Percentiles rank a stretch among this genome's conserved stretches.
phyloP scores from a whole-genome alignment of 345 rosid species.

The Eucalyptus microcorys region DNA sequence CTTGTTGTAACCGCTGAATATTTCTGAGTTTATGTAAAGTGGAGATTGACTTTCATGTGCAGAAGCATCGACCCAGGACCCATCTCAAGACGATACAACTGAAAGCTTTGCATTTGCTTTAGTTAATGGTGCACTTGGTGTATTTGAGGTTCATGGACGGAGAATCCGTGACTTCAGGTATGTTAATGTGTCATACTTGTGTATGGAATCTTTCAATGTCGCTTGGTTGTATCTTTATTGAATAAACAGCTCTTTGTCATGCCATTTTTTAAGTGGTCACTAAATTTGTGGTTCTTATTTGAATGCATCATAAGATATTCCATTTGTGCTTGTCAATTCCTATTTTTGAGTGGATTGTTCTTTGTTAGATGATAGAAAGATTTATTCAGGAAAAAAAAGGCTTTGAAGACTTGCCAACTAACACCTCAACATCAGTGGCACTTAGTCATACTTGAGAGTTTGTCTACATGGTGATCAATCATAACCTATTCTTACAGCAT shows the following conservation, averaged over 20 bases:
- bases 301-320: not conserved
- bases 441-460: not conserved
- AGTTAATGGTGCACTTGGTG: slow-evolving; percentile 98
- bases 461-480: not conserved
- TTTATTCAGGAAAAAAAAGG: not conserved
- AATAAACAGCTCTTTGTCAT: not conserved
- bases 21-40: not conserved
- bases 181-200: not conserved
- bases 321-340: not conserved
- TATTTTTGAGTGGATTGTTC: not conserved
- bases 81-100: slow-evolving; percentile 57
- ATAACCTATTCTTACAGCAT: not conserved
- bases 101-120: slow-evolving; percentile 98
- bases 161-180: slow-evolving; percentile 96
- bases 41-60: slow-evolving; percentile 11
- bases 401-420: not conserved
- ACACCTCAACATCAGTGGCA: not conserved
- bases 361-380: not conserved
- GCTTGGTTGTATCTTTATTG: not conserved
- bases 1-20: not conserved
- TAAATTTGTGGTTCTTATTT: not conserved
- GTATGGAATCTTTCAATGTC: not conserved
- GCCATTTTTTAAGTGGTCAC: not conserved
- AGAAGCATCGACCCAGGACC: slow-evolving; percentile 40
- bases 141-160: slow-evolving; percentile 95